A percentile compares a stretch with the other conserved stretches of the same genome.
phyloP scores from a whole-genome alignment of 164 flowering plant genomes.

The Dillenia suffruticosa region DNA sequence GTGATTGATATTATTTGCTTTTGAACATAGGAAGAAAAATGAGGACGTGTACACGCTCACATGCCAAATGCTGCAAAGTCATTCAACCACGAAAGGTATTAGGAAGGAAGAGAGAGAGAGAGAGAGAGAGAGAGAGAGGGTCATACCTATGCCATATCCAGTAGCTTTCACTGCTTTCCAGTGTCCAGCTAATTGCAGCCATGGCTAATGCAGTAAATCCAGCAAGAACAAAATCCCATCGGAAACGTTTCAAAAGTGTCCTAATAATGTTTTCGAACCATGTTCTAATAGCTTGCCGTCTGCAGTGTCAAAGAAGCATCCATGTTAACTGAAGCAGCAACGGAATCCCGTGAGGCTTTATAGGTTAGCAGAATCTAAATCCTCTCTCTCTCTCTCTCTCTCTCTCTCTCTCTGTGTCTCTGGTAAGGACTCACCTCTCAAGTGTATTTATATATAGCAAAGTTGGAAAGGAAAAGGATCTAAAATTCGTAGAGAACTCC shows the following conservation, averaged over 20 bases:
- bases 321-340: background rate
- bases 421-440: constrained; percentile 33
- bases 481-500: constrained; percentile 46
- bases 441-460: constrained; percentile 27
- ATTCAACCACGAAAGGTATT: background rate
- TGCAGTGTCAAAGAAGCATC: constrained; percentile 15
- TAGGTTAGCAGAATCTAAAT: background rate
- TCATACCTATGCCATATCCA: constrained; percentile 99
- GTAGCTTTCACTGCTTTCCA: constrained; percentile 69
- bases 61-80: constrained; percentile 80
- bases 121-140: background rate
- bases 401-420: background rate
- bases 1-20: constrained; percentile 22
- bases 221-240: constrained; percentile 60
- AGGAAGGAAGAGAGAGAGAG: constrained; percentile 8
- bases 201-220: constrained; percentile 56
- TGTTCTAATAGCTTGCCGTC: constrained; percentile 41
- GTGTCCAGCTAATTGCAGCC: constrained; percentile 80
- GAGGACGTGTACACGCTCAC: constrained; percentile 80
- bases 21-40: constrained; percentile 91
- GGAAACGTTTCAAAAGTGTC: constrained; percentile 52
- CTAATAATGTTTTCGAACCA: constrained; percentile 46
- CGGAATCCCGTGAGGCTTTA: background rate
- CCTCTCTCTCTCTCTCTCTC: background rate
- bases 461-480: constrained; percentile 35